phyloP scores from a whole-genome alignment of 2,329 filamentous ascomycete genomes.

The Epichloe gansuensis region DNA sequence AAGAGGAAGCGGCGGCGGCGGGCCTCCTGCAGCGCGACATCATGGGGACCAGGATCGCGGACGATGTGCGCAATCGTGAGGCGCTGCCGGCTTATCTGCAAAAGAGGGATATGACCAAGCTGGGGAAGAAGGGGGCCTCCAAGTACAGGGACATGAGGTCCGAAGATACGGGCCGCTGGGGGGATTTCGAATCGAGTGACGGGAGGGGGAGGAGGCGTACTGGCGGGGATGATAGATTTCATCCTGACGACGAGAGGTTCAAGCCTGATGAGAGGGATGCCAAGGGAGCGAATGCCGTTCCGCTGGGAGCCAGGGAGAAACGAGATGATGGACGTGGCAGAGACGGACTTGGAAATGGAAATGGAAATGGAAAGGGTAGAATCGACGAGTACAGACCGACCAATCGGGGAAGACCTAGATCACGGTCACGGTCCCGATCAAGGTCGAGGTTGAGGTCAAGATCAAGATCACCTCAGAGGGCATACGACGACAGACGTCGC shows the following conservation, averaged over 20 bases:
- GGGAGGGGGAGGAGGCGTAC: conserved; percentile 19
- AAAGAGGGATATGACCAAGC: conserved; percentile 81
- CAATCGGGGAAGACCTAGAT: conserved; percentile 3
- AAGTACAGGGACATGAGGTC: conserved; percentile 78
- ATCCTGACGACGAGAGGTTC: conserved; percentile 45
- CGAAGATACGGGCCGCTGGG: conserved; percentile 87
- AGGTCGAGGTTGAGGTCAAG: conserved; percentile 22
- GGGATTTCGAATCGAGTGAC: conserved; percentile 36
- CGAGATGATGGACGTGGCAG: conserved; percentile 9
- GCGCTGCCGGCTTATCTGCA: conserved; percentile 84
- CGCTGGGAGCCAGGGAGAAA: conserved; percentile 40
- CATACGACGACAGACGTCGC: conserved; percentile 31
- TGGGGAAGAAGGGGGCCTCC: conserved; percentile 83
- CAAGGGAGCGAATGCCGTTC: conserved; percentile 58
- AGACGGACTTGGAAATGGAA: not conserved
- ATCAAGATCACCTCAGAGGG: conserved; percentile 33
- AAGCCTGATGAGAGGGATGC: conserved; percentile 29
- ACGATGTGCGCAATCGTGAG: conserved; percentile 73
- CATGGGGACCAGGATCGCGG: conserved; percentile 71
- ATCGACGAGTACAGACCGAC: not conserved
- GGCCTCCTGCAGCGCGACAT: conserved; percentile 71
- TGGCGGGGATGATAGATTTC: conserved; percentile 52
- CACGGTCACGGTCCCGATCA: conserved; percentile 24
- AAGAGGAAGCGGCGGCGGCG: conserved; percentile 62
- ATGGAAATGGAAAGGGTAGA: too few species aligned